Evolutionary conservation across 164 flowering plant species (phyloP).

Genomic region (Pachysandra terminalis): DNA sequence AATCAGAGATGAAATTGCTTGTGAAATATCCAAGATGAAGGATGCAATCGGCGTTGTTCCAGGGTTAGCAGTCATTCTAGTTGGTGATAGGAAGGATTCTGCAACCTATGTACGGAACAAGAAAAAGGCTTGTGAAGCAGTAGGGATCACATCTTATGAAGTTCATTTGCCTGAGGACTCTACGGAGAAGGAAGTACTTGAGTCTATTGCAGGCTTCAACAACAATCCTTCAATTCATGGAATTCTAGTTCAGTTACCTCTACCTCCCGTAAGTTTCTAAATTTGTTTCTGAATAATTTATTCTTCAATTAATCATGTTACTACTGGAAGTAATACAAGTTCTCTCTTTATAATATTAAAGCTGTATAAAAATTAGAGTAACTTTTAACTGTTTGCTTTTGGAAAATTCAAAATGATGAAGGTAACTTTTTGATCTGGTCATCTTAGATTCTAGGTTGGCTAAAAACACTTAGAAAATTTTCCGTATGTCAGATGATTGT

Average conservation of each 20-base stretch:
- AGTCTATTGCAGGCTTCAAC: constrained; percentile 57
- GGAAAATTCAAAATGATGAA: no score
- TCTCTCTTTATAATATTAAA: no score
- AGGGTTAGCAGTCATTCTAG: constrained; percentile 90
- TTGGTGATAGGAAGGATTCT: constrained; percentile 90
- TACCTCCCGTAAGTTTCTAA: constrained; percentile 65
- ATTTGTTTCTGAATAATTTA: no score
- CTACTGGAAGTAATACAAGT: no score
- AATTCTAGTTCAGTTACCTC: constrained; percentile 91
- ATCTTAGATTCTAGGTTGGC: background rate
- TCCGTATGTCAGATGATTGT: background rate
- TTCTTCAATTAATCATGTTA: no score
- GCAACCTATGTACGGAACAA: constrained; percentile 88
- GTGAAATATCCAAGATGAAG: constrained; percentile 74
- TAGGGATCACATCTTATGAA: constrained; percentile 76
- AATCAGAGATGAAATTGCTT: constrained; percentile 67
- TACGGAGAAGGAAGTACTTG: constrained; percentile 71
- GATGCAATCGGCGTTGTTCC: constrained; percentile 75
- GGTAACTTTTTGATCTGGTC: background rate
- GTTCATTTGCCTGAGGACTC: constrained; percentile 59
- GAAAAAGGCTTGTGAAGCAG: constrained; percentile 80
- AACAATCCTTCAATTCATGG: constrained; percentile 80
- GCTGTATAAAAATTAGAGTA: background rate
- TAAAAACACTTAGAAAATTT: background rate
- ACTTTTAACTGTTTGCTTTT: background rate